Evolutionary conservation across 2,329 filamentous ascomycete species (phyloP), one percentile per base, ranked within the genome.

Genomic region (Coniella vitis): DNA sequence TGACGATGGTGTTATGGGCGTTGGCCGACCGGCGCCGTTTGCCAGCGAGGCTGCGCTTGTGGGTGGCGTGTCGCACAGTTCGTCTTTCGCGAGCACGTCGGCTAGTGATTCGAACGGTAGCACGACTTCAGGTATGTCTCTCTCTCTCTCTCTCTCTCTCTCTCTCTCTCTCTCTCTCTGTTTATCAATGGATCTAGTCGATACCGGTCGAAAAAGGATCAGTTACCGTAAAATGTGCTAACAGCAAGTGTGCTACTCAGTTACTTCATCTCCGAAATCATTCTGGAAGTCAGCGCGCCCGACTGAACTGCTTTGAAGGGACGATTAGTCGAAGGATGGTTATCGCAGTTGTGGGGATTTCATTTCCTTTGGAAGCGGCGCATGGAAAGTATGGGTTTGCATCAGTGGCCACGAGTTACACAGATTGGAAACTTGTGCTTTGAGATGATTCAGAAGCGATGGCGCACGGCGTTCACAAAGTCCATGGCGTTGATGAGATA

Each of bases 271-370:
- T 10, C 45, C 45, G 10, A 48, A 45, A 17, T 51, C 49, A 4
- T 41, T 51, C 19, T 51, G 49, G 49, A 51, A 51, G 29, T 29
- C 37, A 3, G 40, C 40, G n/a, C 40, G 41, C 14, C 45, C 49
- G 19, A 38, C 34, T 7, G 49, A 51, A 31, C 25, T 48, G 3
- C 7, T 48, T 34, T 51, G 40, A 51, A 34, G n/a, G 16, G 4
- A 5, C 2, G 17, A 8, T n/a, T 19, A 16, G 2, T 13, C n/a
- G 7, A 14, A 31, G 13, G 38, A 25, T 16, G 3, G 13, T 29
- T 29, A 10, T 29, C 10, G 25, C 25, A 10, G 10, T 29, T 5
- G 25, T 29, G 5, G 25, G 10, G 10, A 10, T 29, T 29, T 10
- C 5, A 29, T 10, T 29, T 29, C 10, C 5, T 29, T 29, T 29